These are phyloP conservation scores for Arthrobotrys musiformis DNA, from an alignment of 2,329 filamentous ascomycete species.

Conservation along the genomic window DNA sequence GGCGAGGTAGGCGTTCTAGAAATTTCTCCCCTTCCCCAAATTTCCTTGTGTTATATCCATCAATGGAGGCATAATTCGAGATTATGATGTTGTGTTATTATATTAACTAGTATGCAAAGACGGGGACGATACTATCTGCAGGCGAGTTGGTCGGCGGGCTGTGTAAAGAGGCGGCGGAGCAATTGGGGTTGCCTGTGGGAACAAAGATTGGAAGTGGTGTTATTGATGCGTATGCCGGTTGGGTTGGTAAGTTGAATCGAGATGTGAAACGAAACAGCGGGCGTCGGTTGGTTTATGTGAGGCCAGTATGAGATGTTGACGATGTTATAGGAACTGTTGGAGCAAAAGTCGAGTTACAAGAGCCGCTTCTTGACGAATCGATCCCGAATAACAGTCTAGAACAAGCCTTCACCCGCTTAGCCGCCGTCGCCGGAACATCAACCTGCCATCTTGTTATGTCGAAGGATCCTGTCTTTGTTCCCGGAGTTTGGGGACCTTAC, in stretches of 20 bases:
- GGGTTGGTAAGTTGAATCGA: slow-evolving; percentile 72
- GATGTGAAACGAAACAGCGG: not conserved
- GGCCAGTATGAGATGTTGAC: not conserved
- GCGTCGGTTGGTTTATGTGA: not conserved
- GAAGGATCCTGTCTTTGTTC: slow-evolving; percentile 88
- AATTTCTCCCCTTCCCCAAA: slow-evolving; percentile 60
- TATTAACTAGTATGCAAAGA: slow-evolving; percentile 69
- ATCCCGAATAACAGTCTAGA: slow-evolving; percentile 83
- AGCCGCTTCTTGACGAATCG: slow-evolving; percentile 74
- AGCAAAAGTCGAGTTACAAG: slow-evolving; percentile 83
- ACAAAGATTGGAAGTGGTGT: slow-evolving; percentile 96
- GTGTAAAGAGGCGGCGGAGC: slow-evolving; percentile 81
- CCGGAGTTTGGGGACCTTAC: slow-evolving; percentile 97
- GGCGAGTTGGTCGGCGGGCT: slow-evolving; percentile 89
- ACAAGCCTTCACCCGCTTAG: slow-evolving; percentile 90
- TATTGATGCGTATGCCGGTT: slow-evolving; percentile 97
- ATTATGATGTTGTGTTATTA: slow-evolving; percentile 51
- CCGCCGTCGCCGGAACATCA: slow-evolving; percentile 93
- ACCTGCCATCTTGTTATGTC: slow-evolving; percentile 98
- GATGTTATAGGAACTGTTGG: slow-evolving; percentile 77
- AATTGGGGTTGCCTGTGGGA: slow-evolving; percentile 84
- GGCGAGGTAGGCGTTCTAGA: slow-evolving; percentile 81
- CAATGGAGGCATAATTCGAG: slow-evolving; percentile 42
- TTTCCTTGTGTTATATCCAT: slow-evolving; percentile 47
- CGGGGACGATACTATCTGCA: slow-evolving; percentile 88